These are phyloP conservation scores for Saturnispora sanitii DNA, from an alignment of 805 yeast genomes.

Conservation along the genomic window DNA sequence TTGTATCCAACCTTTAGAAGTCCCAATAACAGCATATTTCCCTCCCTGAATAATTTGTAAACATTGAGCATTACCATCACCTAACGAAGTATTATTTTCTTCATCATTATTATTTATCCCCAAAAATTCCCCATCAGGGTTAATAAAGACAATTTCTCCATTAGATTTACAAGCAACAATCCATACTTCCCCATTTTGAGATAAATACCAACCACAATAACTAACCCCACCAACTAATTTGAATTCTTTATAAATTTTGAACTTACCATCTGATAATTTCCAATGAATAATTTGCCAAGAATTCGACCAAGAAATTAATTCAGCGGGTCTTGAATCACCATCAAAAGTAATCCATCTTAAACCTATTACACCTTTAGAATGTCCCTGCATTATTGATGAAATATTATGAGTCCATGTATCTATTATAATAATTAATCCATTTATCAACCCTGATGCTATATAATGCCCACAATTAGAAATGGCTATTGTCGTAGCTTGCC, in stretches of 20 bases:
- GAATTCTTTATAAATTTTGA: slow-evolving; percentile 16
- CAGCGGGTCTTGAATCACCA: slow-evolving; percentile 44
- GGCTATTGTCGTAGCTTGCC: slow-evolving; percentile 57
- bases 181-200: slow-evolving; percentile 3
- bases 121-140: slow-evolving; percentile 6
- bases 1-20: slow-evolving; percentile 70
- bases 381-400: slow-evolving; percentile 50
- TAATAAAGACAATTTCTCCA: slow-evolving; percentile 3
- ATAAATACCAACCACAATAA: slow-evolving; percentile 3
- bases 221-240: slow-evolving; percentile 12
- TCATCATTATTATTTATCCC: slow-evolving; percentile 12
- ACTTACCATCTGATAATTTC: slow-evolving; percentile 24
- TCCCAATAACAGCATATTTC: slow-evolving; percentile 56
- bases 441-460: slow-evolving; percentile 67
- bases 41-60: slow-evolving; percentile 30
- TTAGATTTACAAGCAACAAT: slow-evolving; percentile 6
- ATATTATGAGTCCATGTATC: slow-evolving; percentile 63
- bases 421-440: slow-evolving; percentile 64
- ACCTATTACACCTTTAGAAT: slow-evolving; percentile 64
- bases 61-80: slow-evolving; percentile 7
- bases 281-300: slow-evolving; percentile 69
- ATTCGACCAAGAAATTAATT: slow-evolving; percentile 54
- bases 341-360: slow-evolving; percentile 44
- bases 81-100: slow-evolving; percentile 12
- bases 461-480: slow-evolving; percentile 76